Conservation (phyloP, 805 yeast genomes). For the Teunomyces gatunensis region DNA sequence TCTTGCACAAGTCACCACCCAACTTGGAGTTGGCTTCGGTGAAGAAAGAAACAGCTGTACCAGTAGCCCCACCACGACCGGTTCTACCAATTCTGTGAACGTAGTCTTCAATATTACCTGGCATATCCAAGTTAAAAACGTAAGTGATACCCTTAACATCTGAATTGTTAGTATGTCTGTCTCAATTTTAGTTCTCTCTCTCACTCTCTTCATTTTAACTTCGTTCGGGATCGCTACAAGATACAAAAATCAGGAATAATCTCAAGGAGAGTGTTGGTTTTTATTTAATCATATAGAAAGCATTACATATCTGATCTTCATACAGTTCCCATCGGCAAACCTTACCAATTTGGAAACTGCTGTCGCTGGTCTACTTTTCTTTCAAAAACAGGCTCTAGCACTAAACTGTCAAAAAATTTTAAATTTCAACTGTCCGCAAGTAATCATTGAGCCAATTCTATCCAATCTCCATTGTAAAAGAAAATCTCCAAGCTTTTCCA, state of each 20-base stretch:
- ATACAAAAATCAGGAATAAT: conserved; percentile 1
- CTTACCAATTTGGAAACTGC: neutral
- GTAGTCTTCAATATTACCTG: conserved; percentile 96
- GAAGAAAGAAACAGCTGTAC: conserved; percentile 94
- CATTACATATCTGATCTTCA: conserved; percentile 5
- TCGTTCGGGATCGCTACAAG: conserved; percentile 1
- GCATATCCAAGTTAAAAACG: conserved; percentile 96
- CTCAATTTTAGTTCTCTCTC: neutral
- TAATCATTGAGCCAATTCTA: conserved; percentile 3
- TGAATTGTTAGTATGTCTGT: conserved; percentile 38
- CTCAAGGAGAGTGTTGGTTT: conserved; percentile 2
- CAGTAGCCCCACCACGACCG: conserved; percentile 96
- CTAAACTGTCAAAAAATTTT: conserved; percentile 1
- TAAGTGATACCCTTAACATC: conserved; percentile 97
- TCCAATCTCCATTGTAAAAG: conserved; percentile 2
- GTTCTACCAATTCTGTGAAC: conserved; percentile 99
- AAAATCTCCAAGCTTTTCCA: conserved; percentile 2
- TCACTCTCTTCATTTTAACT: neutral
- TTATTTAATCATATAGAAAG: conserved; percentile 4
- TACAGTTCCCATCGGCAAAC: neutral
- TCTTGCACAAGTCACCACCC: conserved; percentile 86
- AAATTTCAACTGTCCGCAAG: conserved; percentile 2
- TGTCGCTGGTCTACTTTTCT: neutral
- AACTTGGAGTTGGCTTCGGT: conserved; percentile 82
- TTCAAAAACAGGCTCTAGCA: conserved; percentile 4